phyloP scores from a whole-genome alignment of 805 yeast genomes.

The Ogataea haglerorum region DNA sequence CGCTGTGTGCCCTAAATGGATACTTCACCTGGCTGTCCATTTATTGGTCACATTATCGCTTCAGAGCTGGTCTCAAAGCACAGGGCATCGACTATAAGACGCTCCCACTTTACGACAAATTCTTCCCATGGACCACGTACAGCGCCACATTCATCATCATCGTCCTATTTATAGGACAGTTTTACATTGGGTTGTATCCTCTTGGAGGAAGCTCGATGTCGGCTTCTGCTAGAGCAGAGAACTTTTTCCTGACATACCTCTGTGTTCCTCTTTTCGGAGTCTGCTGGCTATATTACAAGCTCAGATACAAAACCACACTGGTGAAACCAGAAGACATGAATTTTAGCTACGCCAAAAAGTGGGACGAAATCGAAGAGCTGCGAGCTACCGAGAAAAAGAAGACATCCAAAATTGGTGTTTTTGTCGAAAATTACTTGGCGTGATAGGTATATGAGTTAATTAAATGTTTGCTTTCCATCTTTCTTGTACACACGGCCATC shows the following conservation, averaged over 20 bases:
- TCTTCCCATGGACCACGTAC: conserved; percentile 47
- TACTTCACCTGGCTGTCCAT: conserved; percentile 62
- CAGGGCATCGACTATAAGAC: conserved; percentile 41
- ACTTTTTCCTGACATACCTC: conserved; percentile 59
- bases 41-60: conserved; percentile 53
- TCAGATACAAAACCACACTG: conserved; percentile 39
- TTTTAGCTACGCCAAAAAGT: conserved; percentile 33
- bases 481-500: conserved; percentile 26
- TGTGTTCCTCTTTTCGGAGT: conserved; percentile 55
- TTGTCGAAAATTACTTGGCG: conserved; percentile 20
- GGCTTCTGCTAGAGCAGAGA: conserved; percentile 35
- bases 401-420: conserved; percentile 8
- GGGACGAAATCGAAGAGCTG: conserved; percentile 22
- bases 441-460: background rate
- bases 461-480: background rate
- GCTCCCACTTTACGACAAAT: conserved; percentile 49
- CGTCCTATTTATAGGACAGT: conserved; percentile 52
- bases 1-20: conserved; percentile 60
- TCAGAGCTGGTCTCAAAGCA: conserved; percentile 53
- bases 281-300: conserved; percentile 55
- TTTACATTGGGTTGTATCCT: conserved; percentile 66
- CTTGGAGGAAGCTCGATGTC: conserved; percentile 41
- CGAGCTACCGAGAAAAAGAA: conserved; percentile 15
- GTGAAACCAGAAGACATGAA: conserved; percentile 34
- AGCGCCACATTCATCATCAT: conserved; percentile 41